A percentile compares a stretch with the other conserved stretches of the same genome.
These are phyloP conservation scores for Umbelopsis vinacea DNA, from an alignment of 192 early-diverging fungal species.

Conservation along the genomic window DNA sequence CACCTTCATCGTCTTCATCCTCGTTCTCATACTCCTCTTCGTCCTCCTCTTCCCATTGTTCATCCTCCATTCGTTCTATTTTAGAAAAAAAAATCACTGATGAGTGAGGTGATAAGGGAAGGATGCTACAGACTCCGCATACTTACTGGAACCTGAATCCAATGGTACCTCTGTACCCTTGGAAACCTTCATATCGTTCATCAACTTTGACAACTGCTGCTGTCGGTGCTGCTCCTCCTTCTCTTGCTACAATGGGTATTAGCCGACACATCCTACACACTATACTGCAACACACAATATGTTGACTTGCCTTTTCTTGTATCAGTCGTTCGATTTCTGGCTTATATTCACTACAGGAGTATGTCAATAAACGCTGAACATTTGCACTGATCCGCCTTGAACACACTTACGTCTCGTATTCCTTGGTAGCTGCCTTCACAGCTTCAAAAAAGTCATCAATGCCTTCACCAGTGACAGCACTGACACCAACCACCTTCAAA, in stretches of 20 bases:
- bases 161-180: constrained; percentile 50
- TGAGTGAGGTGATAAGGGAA: neutral
- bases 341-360: constrained; percentile 68
- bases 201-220: constrained; percentile 73
- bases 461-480: constrained; percentile 91
- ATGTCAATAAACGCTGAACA: neutral
- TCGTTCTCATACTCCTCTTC: constrained; percentile 49
- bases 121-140: neutral
- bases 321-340: constrained; percentile 81
- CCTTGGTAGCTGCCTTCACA: constrained; percentile 77
- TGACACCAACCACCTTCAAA: constrained; percentile 84
- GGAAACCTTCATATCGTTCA: constrained; percentile 87
- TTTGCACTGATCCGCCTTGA: neutral
- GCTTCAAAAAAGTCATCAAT: constrained; percentile 87
- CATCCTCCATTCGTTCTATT: constrained; percentile 20
- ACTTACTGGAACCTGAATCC: constrained; percentile 28
- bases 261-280: neutral
- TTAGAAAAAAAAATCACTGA: constrained; percentile 12
- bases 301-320: constrained; percentile 61
- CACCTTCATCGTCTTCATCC: constrained; percentile 30
- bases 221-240: constrained; percentile 64
- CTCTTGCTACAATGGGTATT: constrained; percentile 48
- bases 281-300: too few relatives aligned
- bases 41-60: constrained; percentile 32
- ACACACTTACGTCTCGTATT: constrained; percentile 75